Percentiles rank a stretch among this genome's conserved stretches.
phyloP scores from a whole-genome alignment of 352 stramenopile genomes.

The Pythium brassicae region DNA sequence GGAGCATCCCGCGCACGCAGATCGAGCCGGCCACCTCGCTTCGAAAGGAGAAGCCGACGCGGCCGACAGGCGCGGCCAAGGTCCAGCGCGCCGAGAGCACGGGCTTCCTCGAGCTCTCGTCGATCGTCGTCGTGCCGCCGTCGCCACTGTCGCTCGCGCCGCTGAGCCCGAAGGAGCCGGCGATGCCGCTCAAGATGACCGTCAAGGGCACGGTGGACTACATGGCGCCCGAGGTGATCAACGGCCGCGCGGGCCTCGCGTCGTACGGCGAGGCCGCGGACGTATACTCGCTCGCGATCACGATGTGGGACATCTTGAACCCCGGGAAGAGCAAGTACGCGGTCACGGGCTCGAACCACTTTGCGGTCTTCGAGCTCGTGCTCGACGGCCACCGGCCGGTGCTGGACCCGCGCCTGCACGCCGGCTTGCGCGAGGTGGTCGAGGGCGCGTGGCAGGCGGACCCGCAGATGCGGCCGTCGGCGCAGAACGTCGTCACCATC shows the following conservation, averaged over 20 bases:
- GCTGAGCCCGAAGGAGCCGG: background rate
- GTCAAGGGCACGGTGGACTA: slow-evolving; percentile 70
- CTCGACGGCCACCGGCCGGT: slow-evolving; percentile 38
- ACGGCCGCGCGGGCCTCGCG: slow-evolving; percentile 32
- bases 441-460: slow-evolving; percentile 48
- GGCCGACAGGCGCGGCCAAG: background rate
- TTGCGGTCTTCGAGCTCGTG: slow-evolving; percentile 49
- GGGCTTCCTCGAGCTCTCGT: slow-evolving; percentile 3
- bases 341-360: slow-evolving; percentile 26
- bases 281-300: slow-evolving; percentile 62
- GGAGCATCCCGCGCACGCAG: slow-evolving; percentile 27
- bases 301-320: slow-evolving; percentile 67
- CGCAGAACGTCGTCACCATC: slow-evolving; percentile 31
- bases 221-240: slow-evolving; percentile 76
- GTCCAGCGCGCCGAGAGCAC: background rate
- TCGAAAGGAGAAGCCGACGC: background rate
- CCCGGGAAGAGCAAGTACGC: slow-evolving; percentile 47
- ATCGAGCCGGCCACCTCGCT: background rate
- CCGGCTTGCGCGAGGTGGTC: slow-evolving; percentile 55
- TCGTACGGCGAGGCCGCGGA: slow-evolving; percentile 64
- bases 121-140: background rate
- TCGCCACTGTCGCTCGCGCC: background rate
- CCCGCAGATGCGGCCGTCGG: slow-evolving; percentile 39
- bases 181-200: slow-evolving; percentile 32
- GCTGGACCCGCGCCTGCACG: slow-evolving; percentile 32